Evolutionary conservation across 768 basidiomycete genomes (phyloP), one percentile per base, ranked within the genome.

Genomic region (Goffeauzyma gilvescens): DNA sequence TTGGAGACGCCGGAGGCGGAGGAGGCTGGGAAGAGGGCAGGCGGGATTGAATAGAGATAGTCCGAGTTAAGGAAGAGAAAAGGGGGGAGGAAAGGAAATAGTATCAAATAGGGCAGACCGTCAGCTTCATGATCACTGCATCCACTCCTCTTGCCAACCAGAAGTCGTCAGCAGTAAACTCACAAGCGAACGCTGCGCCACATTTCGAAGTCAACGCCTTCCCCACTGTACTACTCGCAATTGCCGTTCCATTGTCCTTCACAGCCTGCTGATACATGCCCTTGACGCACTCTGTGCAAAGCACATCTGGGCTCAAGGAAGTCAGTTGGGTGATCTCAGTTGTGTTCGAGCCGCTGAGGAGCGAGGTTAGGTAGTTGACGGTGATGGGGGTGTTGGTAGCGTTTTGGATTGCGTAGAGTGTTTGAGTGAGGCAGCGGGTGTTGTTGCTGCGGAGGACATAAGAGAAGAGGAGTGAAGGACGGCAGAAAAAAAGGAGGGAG

Each of bases 271-370:
- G 39, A 53, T 60, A 63, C 49, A 63, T 55, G 18, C 44, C 57
- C 32, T 54, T 46, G 17, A 53, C 53, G 53, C 65, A 66, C 33
- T 53, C 53, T 9, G 63, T 61, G 49, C 65, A 66, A 31, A 64
- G 54, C 2, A 48, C 40, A 10, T 53, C 56, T 12, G 48, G 31
- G n/a, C 43, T 31, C 3, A 57, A 30, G 26, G 54, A 27, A 6
- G 36, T 23, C 31, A 55, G 17, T 4, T 42, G 18, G 30, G 38
- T 21, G 27, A 64, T 31, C 13, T 33, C 32, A 8, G 49, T 41
- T 12, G 42, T 34, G 28, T 49, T 44, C 18, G 38, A 31, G 5
- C 57, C 55, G 5, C 50, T 43, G 15, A 60, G 48, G 28, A 64
- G 46, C 5, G 39, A 34, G 12, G 57, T 49, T 26, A 64, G 17